Base-by-base conservation (phyloP, 148 eudicot species). In the Nyssa sinensis region DNA sequence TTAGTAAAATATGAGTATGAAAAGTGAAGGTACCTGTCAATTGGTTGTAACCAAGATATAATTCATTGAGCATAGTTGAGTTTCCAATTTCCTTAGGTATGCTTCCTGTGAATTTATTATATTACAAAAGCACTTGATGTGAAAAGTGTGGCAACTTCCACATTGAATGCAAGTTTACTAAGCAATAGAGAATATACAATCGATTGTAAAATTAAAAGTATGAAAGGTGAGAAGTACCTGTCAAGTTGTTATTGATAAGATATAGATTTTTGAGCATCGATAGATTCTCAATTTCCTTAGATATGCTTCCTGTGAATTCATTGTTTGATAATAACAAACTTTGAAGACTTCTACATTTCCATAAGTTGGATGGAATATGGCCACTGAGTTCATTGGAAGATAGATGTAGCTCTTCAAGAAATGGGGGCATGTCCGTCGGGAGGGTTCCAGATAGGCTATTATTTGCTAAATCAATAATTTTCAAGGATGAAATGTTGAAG, bases 391-490 rank as follows among this genome's bases (percentile, higher is more conserved):
- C 27, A 68, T 76, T 76, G 29, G 39, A 35, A 3, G 30, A 0
- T 21, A 76, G 79, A 67, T 14, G 41, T 4, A 76, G n/a, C n/a
- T n/a, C n/a, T n/a, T n/a, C n/a, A n/a, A n/a, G n/a, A n/a, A n/a
- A n/a, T n/a, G n/a, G n/a, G n/a, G n/a, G n/a, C n/a, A n/a, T n/a
- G n/a, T n/a, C n/a, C n/a, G n/a, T n/a, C n/a, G 77, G 73, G 47
- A 73, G 74, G 74, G 69, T 68, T 62, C 81, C 81, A 35, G 77
- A 74, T 1, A 79, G 69, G 51, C 58, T 73, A 33, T 79, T 79
- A 74, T 73, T 73, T 21, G 0, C 19, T 5, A 79, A 62, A 47
- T 68, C 71, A 7, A 79, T n/a, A 23, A 1, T 2, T 68, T 27
- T 35, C 41, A 79, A 64, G 29, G 81, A 78, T 19, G 81, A 59